Evolutionary conservation across 352 stramenopile species (phyloP).

Genomic region (Globisporangium apiculatum): DNA sequence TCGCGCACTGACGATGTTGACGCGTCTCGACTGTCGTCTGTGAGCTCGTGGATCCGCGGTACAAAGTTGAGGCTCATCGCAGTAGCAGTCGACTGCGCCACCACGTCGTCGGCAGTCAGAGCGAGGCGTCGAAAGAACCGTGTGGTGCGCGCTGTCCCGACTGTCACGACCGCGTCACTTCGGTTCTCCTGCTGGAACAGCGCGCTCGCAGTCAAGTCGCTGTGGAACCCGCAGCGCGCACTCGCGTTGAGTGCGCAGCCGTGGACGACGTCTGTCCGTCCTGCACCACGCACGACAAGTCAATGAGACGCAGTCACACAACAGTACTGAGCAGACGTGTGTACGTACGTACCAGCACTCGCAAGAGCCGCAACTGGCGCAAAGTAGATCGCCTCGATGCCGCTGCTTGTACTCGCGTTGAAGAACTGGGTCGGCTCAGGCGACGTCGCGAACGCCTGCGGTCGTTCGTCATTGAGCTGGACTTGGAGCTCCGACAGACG

Average conservation of each 20-base stretch:
- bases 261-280: neutral
- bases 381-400: slow-evolving; percentile 21
- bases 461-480: slow-evolving; percentile 18
- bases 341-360: neutral
- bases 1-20: too few relatives aligned
- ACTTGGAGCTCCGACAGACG: slow-evolving; percentile 26
- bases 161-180: slow-evolving; percentile 10
- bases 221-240: slow-evolving; percentile 25
- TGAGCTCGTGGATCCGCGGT: neutral
- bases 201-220: slow-evolving; percentile 16
- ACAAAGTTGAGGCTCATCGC: neutral
- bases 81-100: neutral
- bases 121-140: slow-evolving; percentile 12
- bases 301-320: neutral
- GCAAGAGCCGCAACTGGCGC: slow-evolving; percentile 8
- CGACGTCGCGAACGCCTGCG: slow-evolving; percentile 11
- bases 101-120: neutral
- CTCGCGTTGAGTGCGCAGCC: slow-evolving; percentile 20
- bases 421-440: slow-evolving; percentile 10
- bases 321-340: neutral
- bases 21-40: too few relatives aligned
- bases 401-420: slow-evolving; percentile 6
- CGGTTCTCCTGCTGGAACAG: slow-evolving; percentile 21
- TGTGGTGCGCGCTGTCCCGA: slow-evolving; percentile 4
- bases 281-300: too few relatives aligned